Conservation (phyloP, 2,329 filamentous ascomycete genomes). For the Verticillium dahliae region DNA sequence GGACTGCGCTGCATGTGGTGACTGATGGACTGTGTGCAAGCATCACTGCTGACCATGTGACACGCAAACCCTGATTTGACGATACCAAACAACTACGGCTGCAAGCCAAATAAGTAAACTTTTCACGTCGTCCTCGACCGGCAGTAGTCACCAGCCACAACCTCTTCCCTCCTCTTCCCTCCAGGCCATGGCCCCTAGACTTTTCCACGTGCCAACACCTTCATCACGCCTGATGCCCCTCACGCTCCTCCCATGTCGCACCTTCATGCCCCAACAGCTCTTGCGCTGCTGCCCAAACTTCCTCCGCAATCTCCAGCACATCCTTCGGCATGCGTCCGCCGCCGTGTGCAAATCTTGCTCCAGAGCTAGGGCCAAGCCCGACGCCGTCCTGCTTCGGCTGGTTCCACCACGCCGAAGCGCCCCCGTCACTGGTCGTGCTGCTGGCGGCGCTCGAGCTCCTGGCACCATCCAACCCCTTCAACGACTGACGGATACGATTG, state of each 20-base stretch:
- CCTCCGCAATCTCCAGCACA: constrained; percentile 12
- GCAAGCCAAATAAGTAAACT: background rate
- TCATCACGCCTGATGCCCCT: background rate
- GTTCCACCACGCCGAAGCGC: constrained; percentile 11
- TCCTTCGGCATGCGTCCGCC: background rate
- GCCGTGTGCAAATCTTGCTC: background rate
- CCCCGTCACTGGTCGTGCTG: constrained; percentile 5
- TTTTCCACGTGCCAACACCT: background rate
- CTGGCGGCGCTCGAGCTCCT: background rate
- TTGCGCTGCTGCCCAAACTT: constrained; percentile 24
- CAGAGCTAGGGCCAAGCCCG: no score
- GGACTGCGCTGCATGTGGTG: background rate
- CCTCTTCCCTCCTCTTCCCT: no score
- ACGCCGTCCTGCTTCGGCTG: background rate
- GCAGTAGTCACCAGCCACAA: no score
- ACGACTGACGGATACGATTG: background rate
- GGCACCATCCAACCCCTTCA: constrained; percentile 2
- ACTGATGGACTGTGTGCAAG: background rate
- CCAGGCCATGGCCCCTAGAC: no score
- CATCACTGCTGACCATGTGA: no score
- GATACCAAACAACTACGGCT: background rate
- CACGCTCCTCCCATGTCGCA: background rate
- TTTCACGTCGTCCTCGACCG: no score
- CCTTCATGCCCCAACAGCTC: constrained; percentile 20
- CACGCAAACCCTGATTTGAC: background rate